Base-by-base conservation (phyloP, 371 early-diverging fungal species). In the Syncephalastrum racemosum region DNA sequence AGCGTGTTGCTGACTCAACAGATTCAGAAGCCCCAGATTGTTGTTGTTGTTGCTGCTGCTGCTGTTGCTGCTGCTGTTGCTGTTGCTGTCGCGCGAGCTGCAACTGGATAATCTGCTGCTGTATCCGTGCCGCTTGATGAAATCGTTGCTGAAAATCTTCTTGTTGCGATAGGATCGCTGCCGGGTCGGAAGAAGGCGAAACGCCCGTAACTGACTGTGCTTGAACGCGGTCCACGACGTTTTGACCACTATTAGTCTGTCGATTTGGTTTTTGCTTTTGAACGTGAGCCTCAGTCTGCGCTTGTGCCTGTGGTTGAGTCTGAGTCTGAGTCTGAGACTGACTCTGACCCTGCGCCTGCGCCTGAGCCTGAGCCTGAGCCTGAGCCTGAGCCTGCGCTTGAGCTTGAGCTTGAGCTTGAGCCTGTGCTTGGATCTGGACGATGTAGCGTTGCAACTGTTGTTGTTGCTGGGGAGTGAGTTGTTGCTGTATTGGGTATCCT, bases 341-440 rank as follows among this genome's bases (percentile, higher is more conserved):
- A 45, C 54, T 50, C 5, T 23, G 48, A 25, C 12, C 46, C 25
- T 52, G 62, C 48, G 39, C 49, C 12, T 53, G 58, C 4, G 31
- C 14, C 3, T 22, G 15, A 23, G 16, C 22, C 23, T 47, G 46
- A 14, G 46, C 20, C 24, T 20, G 56, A 3, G 25, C 27, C 15
- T n/a, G 39, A 24, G 56, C 31, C 7, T 18, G 50, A 3, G 60
- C 36, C 23, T 54, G 56, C 49, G 51, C 53, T 31, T 27, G 36
- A 13, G 46, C 56, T 42, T 36, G 53, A 42, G 56, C 13, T 24
- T 15, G 43, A 14, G 51, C 55, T 44, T 55, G 50, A 39, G 52
- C 46, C 23, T 54, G 56, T 58, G 69, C 53, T 46, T 75, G 75
- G 23, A 75, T 51, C 40, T 75, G 75, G 16, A 46, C 47, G 16